phyloP scores from a whole-genome alignment of 768 basidiomycete genomes.

The Ramaria sp. region DNA sequence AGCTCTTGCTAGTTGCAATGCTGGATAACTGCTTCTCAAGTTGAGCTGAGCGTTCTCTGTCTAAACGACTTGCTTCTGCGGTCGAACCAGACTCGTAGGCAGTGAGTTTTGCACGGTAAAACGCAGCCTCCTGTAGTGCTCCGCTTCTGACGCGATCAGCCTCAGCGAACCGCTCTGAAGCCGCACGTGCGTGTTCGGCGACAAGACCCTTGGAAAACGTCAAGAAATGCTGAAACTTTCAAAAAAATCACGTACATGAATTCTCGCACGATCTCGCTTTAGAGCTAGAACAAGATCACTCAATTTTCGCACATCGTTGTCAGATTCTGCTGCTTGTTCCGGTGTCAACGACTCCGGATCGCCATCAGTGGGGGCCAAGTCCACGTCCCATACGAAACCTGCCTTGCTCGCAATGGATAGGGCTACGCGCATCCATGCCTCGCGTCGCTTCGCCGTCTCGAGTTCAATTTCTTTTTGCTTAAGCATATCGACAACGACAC shows the following conservation, averaged over 20 bases:
- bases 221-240: neutral
- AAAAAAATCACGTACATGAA: conserved; percentile 50
- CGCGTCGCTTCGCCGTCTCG: conserved; percentile 62
- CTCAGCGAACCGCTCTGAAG: conserved; percentile 69
- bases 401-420: conserved; percentile 62
- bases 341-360: conserved; percentile 24
- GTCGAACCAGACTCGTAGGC: conserved; percentile 68
- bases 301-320: conserved; percentile 40
- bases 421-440: conserved; percentile 79
- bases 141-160: conserved; percentile 66
- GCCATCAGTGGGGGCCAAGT: conserved; percentile 32
- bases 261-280: conserved; percentile 78
- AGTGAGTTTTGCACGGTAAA: conserved; percentile 88
- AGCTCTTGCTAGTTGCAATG: conserved; percentile 49
- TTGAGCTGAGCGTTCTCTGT: conserved; percentile 64
- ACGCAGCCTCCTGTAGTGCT: conserved; percentile 90
- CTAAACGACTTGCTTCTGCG: conserved; percentile 54
- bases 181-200: conserved; percentile 61
- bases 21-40: conserved; percentile 62
- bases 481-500: conserved; percentile 64
- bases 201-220: conserved; percentile 43
- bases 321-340: conserved; percentile 14
- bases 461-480: conserved; percentile 77
- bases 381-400: conserved; percentile 59
- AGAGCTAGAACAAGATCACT: conserved; percentile 69